Percentiles rank a stretch among this genome's conserved stretches.
These are phyloP conservation scores for Cicer chorassanicum DNA, from an alignment of 306 rosid species.

Conservation along the genomic window DNA sequence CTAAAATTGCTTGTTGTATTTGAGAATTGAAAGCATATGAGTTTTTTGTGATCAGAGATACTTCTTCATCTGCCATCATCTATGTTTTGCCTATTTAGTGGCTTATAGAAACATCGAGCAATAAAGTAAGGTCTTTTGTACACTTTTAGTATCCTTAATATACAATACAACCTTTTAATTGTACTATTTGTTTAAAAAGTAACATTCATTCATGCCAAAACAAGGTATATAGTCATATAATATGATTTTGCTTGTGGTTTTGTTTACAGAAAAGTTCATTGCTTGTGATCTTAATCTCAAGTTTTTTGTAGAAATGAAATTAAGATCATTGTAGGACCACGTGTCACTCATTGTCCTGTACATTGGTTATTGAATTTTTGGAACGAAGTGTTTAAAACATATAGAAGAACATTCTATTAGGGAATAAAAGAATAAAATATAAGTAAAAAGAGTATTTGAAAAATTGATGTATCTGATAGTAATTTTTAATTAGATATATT, in stretches of 20 bases:
- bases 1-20: not conserved
- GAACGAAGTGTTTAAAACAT: too few relatives aligned
- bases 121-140: not conserved
- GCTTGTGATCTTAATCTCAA: not conserved
- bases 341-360: too few relatives aligned
- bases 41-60: conserved; percentile 12
- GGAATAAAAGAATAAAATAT: too few relatives aligned
- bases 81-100: not conserved
- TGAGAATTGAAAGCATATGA: not conserved
- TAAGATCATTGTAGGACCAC: too few relatives aligned
- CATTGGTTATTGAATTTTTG: too few relatives aligned
- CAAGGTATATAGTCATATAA: not conserved
- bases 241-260: not conserved
- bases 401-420: too few relatives aligned
- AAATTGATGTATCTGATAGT: too few relatives aligned
- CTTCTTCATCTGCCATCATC: not conserved
- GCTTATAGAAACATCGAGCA: too few relatives aligned
- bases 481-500: too few relatives aligned
- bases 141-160: not conserved
- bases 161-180: not conserved
- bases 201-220: not conserved
- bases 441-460: too few relatives aligned
- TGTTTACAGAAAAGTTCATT: not conserved
- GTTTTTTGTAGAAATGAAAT: too few relatives aligned
- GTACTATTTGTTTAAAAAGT: not conserved